Evolutionary conservation across 805 yeast species (phyloP).

Genomic region (Millerozyma acaciae): DNA sequence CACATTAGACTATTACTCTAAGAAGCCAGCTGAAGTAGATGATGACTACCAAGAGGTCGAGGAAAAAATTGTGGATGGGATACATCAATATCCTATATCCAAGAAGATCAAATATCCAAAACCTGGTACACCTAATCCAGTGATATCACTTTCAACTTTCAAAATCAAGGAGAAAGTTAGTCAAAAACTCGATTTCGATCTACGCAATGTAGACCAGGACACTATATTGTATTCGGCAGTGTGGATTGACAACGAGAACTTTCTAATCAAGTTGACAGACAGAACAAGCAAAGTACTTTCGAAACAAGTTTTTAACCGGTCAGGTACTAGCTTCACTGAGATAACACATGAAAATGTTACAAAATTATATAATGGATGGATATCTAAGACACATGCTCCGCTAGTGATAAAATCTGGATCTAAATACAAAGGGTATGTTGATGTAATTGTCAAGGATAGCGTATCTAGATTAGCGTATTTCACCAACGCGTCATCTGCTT

Average conservation of each 20-base stretch:
- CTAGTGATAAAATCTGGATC: conserved; percentile 15
- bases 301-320: conserved; percentile 37
- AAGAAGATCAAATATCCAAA: conserved; percentile 62
- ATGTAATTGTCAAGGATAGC: conserved; percentile 54
- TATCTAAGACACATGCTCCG: conserved; percentile 39
- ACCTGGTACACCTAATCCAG: conserved; percentile 65
- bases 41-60: conserved; percentile 10
- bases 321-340: conserved; percentile 27
- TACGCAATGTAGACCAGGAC: conserved; percentile 31
- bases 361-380: conserved; percentile 53
- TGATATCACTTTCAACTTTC: conserved; percentile 41
- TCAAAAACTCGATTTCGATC: conserved; percentile 7
- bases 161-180: conserved; percentile 20
- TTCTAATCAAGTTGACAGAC: conserved; percentile 62
- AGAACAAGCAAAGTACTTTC: conserved; percentile 54
- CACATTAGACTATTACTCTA: conserved; percentile 49
- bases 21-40: conserved; percentile 17
- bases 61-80: conserved; percentile 9
- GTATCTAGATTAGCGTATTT: conserved; percentile 76
- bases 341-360: conserved; percentile 33
- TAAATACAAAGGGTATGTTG: conserved; percentile 60
- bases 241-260: conserved; percentile 52
- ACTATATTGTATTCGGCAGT: conserved; percentile 55
- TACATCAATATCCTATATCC: conserved; percentile 45
- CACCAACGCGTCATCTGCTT: conserved; percentile 48